Evolutionary conservation across 2,329 filamentous ascomycete species (phyloP).

Genomic region (Trichoderma pleuroti): DNA sequence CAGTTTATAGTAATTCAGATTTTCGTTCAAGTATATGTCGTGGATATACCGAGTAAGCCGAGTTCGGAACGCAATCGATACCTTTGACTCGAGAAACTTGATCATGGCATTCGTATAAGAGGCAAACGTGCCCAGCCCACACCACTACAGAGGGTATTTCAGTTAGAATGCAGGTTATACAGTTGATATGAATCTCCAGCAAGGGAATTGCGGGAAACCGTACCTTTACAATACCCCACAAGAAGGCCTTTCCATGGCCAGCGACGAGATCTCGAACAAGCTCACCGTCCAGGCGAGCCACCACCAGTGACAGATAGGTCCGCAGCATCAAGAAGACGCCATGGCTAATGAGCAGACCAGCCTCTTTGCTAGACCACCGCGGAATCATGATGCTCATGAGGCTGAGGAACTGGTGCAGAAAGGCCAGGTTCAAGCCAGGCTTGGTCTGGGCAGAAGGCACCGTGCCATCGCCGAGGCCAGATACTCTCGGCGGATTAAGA

Average conservation of each 20-base stretch:
- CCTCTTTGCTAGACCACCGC: constrained; percentile 92
- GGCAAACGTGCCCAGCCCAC: constrained; percentile 85
- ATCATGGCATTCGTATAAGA: constrained; percentile 99
- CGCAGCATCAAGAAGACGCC: constrained; percentile 84
- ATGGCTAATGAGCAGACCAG: constrained; percentile 83
- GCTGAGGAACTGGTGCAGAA: constrained; percentile 93
- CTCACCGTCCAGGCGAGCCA: constrained; percentile 89
- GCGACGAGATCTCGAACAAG: constrained; percentile 96
- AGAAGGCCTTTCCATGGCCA: constrained; percentile 82
- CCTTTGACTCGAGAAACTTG: constrained; percentile 96
- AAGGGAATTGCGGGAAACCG: constrained; percentile 17
- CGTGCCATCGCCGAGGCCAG: constrained; percentile 68
- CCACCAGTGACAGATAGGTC: constrained; percentile 90
- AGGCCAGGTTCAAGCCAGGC: constrained; percentile 90
- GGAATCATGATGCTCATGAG: constrained; percentile 97
- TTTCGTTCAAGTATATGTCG: constrained; percentile 91
- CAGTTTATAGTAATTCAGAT: constrained; percentile 94
- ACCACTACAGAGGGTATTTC: constrained; percentile 57
- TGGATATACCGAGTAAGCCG: constrained; percentile 94
- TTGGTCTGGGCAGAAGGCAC: constrained; percentile 89
- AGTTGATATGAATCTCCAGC: neutral
- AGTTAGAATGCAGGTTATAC: neutral
- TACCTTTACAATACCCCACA: constrained; percentile 81
- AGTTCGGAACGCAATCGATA: constrained; percentile 96
- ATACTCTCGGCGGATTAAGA: constrained; percentile 81